These are phyloP conservation scores for Lignosus rhinocerotis DNA, from an alignment of 1,284 basidiomycete genomes.

Conservation along the genomic window DNA sequence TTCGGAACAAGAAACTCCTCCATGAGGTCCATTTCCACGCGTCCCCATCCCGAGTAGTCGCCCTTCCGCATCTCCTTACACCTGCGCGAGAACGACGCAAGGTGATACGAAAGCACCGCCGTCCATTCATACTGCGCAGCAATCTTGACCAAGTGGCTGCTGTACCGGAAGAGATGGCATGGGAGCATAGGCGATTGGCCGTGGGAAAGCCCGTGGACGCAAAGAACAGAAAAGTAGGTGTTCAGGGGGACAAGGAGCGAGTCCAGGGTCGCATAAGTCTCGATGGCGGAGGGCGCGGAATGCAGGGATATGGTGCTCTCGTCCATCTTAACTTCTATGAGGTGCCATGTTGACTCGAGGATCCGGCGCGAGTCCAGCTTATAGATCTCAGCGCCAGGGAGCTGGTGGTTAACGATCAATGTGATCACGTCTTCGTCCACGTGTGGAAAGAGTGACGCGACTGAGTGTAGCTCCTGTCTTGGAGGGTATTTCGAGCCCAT, in stretches of 20 bases:
- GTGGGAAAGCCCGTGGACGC: slow-evolving; percentile 30
- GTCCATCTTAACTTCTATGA: slow-evolving; percentile 32
- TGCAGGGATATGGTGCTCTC: slow-evolving; percentile 29
- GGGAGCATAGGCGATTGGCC: slow-evolving; percentile 31
- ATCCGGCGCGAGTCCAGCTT: slow-evolving; percentile 37
- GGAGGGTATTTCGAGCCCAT: slow-evolving; percentile 25
- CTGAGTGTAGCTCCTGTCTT: slow-evolving; percentile 21
- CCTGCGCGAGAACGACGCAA: slow-evolving; percentile 34
- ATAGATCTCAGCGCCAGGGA: slow-evolving; percentile 33
- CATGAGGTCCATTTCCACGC: slow-evolving; percentile 35
- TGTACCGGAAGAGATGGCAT: slow-evolving; percentile 34
- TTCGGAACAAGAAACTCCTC: slow-evolving; percentile 35
- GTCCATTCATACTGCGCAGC: slow-evolving; percentile 36
- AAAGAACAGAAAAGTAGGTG: slow-evolving; percentile 37
- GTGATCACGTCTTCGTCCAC: slow-evolving; percentile 35
- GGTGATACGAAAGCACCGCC: slow-evolving; percentile 36
- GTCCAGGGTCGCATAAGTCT: slow-evolving; percentile 35
- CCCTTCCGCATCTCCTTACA: slow-evolving; percentile 36
- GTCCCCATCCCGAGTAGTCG: slow-evolving; percentile 33
- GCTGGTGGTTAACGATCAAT: slow-evolving; percentile 32
- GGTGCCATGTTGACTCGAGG: slow-evolving; percentile 32
- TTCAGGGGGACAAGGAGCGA: slow-evolving; percentile 37
- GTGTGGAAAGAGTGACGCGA: slow-evolving; percentile 34
- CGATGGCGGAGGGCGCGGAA: slow-evolving; percentile 28
- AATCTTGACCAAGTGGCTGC: slow-evolving; percentile 35